Evolutionary conservation across 2,329 filamentous ascomycete genomes (phyloP).

Genomic region (Alternaria sp.): DNA sequence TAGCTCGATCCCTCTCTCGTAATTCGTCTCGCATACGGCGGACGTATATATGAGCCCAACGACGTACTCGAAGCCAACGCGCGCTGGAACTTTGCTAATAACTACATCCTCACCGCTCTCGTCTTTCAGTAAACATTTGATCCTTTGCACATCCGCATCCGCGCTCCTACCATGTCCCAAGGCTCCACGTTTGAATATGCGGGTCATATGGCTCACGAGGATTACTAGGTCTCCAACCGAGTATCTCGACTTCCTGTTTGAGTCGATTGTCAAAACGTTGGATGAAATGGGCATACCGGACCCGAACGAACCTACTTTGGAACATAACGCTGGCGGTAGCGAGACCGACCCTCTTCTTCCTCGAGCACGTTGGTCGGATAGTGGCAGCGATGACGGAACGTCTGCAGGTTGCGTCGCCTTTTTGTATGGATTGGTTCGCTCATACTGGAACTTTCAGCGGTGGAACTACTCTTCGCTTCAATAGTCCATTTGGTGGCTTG

Average conservation of each 20-base stretch:
- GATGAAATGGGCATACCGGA: neutral
- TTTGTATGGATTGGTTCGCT: neutral
- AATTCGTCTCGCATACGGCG: conserved; percentile 79
- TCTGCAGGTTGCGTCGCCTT: neutral
- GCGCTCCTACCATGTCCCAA: neutral
- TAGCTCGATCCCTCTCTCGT: conserved; percentile 64
- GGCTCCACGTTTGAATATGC: neutral
- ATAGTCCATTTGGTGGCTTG: neutral
- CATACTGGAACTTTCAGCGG: neutral
- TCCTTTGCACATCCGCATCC: neutral
- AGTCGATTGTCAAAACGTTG: neutral
- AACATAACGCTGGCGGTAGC: neutral
- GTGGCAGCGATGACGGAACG: neutral
- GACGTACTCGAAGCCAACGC: conserved; percentile 67
- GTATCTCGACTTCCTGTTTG: neutral
- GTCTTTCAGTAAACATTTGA: conserved; percentile 6
- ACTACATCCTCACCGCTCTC: conserved; percentile 18
- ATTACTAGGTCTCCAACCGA: neutral
- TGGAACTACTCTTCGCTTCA: neutral
- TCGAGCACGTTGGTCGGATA: neutral
- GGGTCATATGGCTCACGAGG: neutral
- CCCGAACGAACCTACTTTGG: neutral
- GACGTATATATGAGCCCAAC: conserved; percentile 76
- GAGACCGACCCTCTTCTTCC: neutral
- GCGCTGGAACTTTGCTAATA: conserved; percentile 70